Evolutionary conservation across 1,139 yeast genomes (phyloP), one percentile per base, ranked within the genome.

Genomic region (Lodderomyces beijingensis): DNA sequence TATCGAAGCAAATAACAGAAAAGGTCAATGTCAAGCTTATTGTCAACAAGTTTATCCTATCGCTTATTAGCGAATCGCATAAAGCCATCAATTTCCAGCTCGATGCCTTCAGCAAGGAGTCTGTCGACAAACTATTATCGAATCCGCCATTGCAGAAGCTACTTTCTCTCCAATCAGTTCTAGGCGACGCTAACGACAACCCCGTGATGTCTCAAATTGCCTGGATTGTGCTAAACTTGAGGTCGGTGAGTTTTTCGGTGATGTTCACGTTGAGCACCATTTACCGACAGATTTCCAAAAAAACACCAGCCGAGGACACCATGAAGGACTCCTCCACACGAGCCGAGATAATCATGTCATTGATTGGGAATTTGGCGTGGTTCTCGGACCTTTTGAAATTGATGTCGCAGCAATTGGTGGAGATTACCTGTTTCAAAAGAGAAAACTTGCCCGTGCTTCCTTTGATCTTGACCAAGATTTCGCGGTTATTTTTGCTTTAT

Each of bases 311-410:
- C 2, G 73, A 68, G 37, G 83, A 77, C 42, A 66, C 65, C 12
- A 44, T 72, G 16, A 65, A 63, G 18, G 86, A 81, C 45, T 68
- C 79, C 1, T 66, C 72, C 12, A 62, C 71, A 35, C 54, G 83
- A 46, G 75, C 78, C 31, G 77, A 79, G 49, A 62, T 77, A 39
- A 65, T 81, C 5, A 57, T 78, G 36, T 73, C 83, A 13, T 65
- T 82, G 33, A 54, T 83, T 14, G 95, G 95, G 1, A 72, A 79
- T 26, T 71, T 81, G n/a, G 70, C 85, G 44, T 87, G 95, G 94
- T 67, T 81, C 38, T 65, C 83, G 26, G 95, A 86, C 49, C 68
- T 84, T 37, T 63, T 84, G 45, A 73, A 77, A 0, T 75, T 73
- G 40, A 53, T 82, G 29, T 74, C 77, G 37, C 93, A 86, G 50